phyloP scores from a whole-genome alignment of 305 asterid genomes.

The Fraxinus paxiana region DNA sequence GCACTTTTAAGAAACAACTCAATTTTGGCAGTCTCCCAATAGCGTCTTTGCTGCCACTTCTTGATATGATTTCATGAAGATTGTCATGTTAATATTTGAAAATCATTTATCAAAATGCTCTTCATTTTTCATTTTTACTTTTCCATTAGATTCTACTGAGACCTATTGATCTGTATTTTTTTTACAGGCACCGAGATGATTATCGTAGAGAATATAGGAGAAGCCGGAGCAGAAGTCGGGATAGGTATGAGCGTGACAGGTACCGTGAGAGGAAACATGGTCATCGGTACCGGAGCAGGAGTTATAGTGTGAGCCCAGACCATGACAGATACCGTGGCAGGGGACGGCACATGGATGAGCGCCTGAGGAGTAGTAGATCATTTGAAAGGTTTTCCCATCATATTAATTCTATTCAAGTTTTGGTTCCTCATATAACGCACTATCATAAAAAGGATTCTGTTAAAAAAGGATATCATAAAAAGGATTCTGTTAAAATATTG shows the following conservation, averaged over 20 bases:
- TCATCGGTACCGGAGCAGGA: slow-evolving; percentile 22
- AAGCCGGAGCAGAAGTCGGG: slow-evolving; percentile 24
- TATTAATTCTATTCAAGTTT: neutral
- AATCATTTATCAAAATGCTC: neutral
- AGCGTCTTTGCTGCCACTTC: neutral
- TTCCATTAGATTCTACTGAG: neutral
- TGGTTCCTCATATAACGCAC: neutral
- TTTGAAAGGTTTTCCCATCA: slow-evolving; percentile 23
- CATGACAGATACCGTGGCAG: slow-evolving; percentile 16
- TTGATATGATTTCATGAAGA: neutral
- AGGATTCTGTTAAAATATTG: neutral
- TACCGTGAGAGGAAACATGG: slow-evolving; percentile 16
- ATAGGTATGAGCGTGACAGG: slow-evolving; percentile 23
- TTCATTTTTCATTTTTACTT: neutral
- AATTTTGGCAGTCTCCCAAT: neutral
- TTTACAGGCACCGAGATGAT: slow-evolving; percentile 28
- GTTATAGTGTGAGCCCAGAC: slow-evolving; percentile 21
- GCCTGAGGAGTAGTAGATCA: slow-evolving; percentile 21
- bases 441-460: neutral
- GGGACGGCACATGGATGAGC: slow-evolving; percentile 20
- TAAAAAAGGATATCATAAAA: too few relatives aligned
- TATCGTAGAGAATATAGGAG: slow-evolving; percentile 25
- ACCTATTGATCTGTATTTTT: neutral
- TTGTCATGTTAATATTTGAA: neutral
- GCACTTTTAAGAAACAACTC: neutral